These are phyloP conservation scores for Peniophora sp. DNA, from an alignment of 1,284 basidiomycete species.

Conservation along the genomic window DNA sequence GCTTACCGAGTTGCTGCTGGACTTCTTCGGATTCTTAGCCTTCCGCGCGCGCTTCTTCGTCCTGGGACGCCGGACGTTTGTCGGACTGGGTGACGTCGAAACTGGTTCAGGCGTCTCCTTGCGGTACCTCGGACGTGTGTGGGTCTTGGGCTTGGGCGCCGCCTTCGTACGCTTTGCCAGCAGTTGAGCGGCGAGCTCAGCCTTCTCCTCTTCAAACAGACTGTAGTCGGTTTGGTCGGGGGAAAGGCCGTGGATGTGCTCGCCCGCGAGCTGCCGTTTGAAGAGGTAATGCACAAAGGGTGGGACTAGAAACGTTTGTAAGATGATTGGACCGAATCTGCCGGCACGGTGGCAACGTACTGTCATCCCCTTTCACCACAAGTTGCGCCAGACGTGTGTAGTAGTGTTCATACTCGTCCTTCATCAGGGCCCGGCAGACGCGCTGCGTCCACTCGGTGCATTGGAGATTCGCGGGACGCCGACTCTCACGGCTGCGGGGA, in stretches of 20 bases:
- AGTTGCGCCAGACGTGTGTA: neutral
- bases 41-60: too few relatives aligned
- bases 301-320: neutral
- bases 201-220: neutral
- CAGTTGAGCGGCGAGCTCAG: too few relatives aligned
- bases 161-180: too few relatives aligned
- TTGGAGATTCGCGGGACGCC: neutral
- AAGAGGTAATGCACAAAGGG: neutral
- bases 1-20: too few relatives aligned
- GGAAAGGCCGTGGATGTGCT: neutral
- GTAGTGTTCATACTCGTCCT: neutral
- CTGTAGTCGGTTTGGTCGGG: neutral
- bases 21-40: too few relatives aligned
- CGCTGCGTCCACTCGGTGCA: neutral
- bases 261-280: neutral
- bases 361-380: neutral
- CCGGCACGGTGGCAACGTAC: neutral
- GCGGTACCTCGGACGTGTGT: too few relatives aligned
- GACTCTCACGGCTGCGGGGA: neutral
- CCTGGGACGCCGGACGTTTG: too few relatives aligned
- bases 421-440: neutral
- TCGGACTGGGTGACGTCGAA: too few relatives aligned
- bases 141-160: too few relatives aligned
- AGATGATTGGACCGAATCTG: neutral
- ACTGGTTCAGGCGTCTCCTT: too few relatives aligned